phyloP scores from a whole-genome alignment of 2,329 filamentous ascomycete genomes.

The Cadophora sp. region DNA sequence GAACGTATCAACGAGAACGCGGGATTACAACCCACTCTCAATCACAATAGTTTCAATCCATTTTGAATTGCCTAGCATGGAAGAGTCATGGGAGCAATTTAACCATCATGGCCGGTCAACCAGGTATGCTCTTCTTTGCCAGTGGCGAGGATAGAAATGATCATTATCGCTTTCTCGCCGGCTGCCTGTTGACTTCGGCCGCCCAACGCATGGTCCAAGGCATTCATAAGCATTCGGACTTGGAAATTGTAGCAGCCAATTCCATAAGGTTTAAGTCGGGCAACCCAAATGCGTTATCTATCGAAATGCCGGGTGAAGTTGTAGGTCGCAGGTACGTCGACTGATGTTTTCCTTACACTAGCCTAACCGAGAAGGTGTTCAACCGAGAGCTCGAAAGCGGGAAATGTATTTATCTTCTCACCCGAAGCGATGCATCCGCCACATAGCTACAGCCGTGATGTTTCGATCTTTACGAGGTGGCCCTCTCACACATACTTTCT shows the following conservation, averaged over 20 bases:
- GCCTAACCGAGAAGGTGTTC: constrained; percentile 6
- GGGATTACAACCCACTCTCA: not conserved
- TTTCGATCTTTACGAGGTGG: not conserved
- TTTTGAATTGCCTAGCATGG: not conserved
- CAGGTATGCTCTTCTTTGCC: not conserved
- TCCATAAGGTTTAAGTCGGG: not conserved
- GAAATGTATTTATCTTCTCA: not conserved
- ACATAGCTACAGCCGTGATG: not conserved
- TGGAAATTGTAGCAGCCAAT: not conserved
- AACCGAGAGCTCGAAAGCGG: not conserved
- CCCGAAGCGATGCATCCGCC: not conserved
- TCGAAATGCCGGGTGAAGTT: not conserved
- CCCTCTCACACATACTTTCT: not conserved
- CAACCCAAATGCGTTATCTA: not conserved
- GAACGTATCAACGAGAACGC: not conserved
- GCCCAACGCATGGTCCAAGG: not conserved
- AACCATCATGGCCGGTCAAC: not conserved
- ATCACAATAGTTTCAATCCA: not conserved
- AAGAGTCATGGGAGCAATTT: not conserved
- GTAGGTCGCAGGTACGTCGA: not conserved
- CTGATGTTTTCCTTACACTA: constrained; percentile 4
- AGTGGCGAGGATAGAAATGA: not conserved
- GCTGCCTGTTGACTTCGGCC: not conserved
- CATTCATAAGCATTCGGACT: not conserved
- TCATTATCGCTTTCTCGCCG: not conserved